Percentiles rank a stretch among this genome's conserved stretches.
Conservation (phyloP, 768 basidiomycete species). For the Lyophyllum semitale region DNA sequence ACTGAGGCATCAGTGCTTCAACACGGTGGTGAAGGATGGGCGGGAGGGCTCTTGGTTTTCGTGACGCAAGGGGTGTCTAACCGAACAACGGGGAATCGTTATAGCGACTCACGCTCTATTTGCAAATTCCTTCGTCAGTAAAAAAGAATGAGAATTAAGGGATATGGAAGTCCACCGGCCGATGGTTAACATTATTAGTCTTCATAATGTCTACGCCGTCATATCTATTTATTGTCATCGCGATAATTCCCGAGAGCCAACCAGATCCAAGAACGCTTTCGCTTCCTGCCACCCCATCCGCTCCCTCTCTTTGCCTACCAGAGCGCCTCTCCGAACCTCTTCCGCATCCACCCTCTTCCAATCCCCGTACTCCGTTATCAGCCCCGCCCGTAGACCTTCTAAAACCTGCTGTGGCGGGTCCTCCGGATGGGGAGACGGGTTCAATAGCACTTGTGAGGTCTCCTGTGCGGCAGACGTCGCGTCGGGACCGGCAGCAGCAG, state of each 20-base stretch:
- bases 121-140: too few relatives aligned
- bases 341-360: constrained; percentile 79
- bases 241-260: not conserved
- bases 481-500: constrained; percentile 3
- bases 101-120: too few relatives aligned
- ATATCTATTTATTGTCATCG: too few relatives aligned
- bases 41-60: too few relatives aligned
- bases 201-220: too few relatives aligned
- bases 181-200: too few relatives aligned
- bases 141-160: too few relatives aligned
- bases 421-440: constrained; percentile 41
- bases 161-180: too few relatives aligned
- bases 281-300: constrained; percentile 73
- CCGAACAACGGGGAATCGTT: too few relatives aligned
- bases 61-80: too few relatives aligned
- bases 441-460: constrained; percentile 29
- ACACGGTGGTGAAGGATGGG: too few relatives aligned
- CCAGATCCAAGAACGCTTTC: constrained; percentile 23
- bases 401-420: constrained; percentile 49
- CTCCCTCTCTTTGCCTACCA: constrained; percentile 71
- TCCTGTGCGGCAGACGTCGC: constrained; percentile 8
- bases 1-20: too few relatives aligned
- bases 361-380: constrained; percentile 63
- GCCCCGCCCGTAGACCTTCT: constrained; percentile 37
- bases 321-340: constrained; percentile 63